Evolutionary conservation across 164 flowering plant species (phyloP).

Genomic region (Litsea cubeba): DNA sequence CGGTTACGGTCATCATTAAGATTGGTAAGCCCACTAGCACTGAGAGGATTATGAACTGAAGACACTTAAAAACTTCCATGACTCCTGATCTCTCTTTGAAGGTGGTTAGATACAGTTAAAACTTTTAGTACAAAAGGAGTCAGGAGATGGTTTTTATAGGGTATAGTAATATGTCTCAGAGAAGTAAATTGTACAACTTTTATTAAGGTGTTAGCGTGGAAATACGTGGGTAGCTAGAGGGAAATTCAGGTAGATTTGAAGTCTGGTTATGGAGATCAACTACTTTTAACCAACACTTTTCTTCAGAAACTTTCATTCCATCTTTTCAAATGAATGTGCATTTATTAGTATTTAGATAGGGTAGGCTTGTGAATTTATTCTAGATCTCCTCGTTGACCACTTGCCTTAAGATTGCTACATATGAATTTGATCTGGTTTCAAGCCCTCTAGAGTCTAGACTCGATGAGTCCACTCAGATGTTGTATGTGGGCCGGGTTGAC

Average conservation of each 20-base stretch:
- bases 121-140: too few relatives aligned
- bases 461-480: background rate
- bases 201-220: conserved; percentile 13
- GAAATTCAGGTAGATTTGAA: conserved; percentile 21
- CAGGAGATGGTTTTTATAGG: too few relatives aligned
- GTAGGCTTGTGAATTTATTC: background rate
- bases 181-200: background rate
- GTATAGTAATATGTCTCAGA: too few relatives aligned
- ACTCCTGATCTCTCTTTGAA: too few relatives aligned
- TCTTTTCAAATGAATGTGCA: background rate
- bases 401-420: too few relatives aligned
- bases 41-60: conserved; percentile 1
- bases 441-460: background rate
- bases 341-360: background rate
- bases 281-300: conserved; percentile 43
- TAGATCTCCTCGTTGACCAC: background rate
- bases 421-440: too few relatives aligned
- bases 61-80: conserved; percentile 20
- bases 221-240: conserved; percentile 8
- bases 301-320: background rate
- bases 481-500: too few relatives aligned
- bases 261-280: conserved; percentile 27
- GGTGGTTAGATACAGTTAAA: too few relatives aligned
- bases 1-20: conserved; percentile 27
- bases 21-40: conserved; percentile 18